Base-by-base conservation (phyloP, 768 basidiomycete genomes). In the Holtermannia corniformis region DNA sequence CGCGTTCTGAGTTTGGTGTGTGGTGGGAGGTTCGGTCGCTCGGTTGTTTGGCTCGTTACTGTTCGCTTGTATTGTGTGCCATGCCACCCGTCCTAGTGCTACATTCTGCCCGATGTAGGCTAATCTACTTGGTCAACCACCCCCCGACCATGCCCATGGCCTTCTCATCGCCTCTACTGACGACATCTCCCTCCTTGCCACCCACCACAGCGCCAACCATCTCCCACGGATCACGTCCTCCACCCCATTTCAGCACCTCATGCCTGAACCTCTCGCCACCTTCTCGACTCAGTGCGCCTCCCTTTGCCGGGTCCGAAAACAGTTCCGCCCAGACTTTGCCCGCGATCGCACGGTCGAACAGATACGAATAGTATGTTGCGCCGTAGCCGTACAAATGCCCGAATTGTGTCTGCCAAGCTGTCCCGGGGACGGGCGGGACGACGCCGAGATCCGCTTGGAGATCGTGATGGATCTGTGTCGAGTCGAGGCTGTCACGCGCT, bases 341-440 rank as follows among this genome's bases (percentile, higher is more conserved):
- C 0, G 95, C 93, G 54, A 99, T 95, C 3, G 90, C 90, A 3
- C 92, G 82, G 60, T 97, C 95, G 60, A 99, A 92, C 12, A 96
- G 78, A 67, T 99, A 99, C 2, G 90, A 91, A 64, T 99, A 99
- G 69, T 99, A 99, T 0, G 90, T 95, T 13, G 93, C 91, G 4
- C 93, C 92, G 62, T 99, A 99, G 2, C 92, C 90, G 64, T 85
- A 92, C 4, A 99, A 75, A 68, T 99, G 95, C 0, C 87, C 86
- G 60, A 99, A 99, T 62, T 92, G 89, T 0, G 90, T 90, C 65
- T 97, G 95, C 78, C 90, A 91, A 0, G 87, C 84, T 0, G 92
- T 96, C 0, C 85, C 86, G 0, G 77, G 74, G 0, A 90, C 87
- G 50, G 87, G 81, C 0, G 89, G 88, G 21, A 95, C 83, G 41